These are phyloP conservation scores for Endocarpon pusillum DNA, from an alignment of 495 filamentous ascomycete genomes.

Conservation along the genomic window DNA sequence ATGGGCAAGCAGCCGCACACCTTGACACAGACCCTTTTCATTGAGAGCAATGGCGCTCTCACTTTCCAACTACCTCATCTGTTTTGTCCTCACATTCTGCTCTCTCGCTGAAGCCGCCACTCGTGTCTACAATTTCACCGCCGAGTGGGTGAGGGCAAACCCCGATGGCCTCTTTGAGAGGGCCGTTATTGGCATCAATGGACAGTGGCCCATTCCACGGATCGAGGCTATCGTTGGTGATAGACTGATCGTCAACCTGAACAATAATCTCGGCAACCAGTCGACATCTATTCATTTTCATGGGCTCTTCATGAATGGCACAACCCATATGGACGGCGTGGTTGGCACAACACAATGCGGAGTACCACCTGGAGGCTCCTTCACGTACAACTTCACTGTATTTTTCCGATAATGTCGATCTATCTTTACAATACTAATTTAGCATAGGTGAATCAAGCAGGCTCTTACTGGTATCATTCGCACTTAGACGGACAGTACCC, in stretches of 20 bases:
- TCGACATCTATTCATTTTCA: constrained; percentile 61
- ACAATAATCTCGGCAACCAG: constrained; percentile 60
- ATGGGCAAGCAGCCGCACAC: neutral
- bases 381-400: constrained; percentile 64
- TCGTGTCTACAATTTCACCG: constrained; percentile 57
- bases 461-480: constrained; percentile 79
- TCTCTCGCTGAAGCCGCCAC: constrained; percentile 27
- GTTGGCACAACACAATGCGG: constrained; percentile 44
- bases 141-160: constrained; percentile 65
- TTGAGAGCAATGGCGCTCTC: neutral
- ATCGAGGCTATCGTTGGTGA: constrained; percentile 59
- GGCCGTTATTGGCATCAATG: constrained; percentile 68
- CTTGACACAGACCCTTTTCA: neutral
- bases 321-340: constrained; percentile 51
- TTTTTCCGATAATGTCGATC: constrained; percentile 12
- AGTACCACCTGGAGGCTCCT: constrained; percentile 37
- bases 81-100: constrained; percentile 2
- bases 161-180: constrained; percentile 55
- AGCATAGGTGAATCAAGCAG: constrained; percentile 46
- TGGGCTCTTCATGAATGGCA: constrained; percentile 48
- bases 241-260: constrained; percentile 50
- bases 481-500: constrained; percentile 59
- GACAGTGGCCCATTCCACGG: constrained; percentile 56
- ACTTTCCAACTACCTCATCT: neutral
- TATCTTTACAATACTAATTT: neutral